Evolutionary conservation across 495 filamentous ascomycete species (phyloP), one percentile per base, ranked within the genome.

Genomic region (Neurospora tetrasperma): DNA sequence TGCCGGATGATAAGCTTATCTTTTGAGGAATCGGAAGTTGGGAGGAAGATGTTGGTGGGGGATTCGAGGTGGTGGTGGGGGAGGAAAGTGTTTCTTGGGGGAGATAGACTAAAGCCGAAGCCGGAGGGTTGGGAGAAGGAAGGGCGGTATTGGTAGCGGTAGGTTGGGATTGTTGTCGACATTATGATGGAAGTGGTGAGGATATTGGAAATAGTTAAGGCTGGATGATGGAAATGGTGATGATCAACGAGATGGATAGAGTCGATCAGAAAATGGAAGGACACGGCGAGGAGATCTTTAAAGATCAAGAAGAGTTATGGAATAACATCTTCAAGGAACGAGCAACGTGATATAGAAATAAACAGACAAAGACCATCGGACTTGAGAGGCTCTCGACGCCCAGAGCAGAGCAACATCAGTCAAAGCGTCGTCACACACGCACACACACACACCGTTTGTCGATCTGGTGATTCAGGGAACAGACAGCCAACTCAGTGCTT

Each of bases 1-100:
- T 75, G 77, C 1, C 79, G 79, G 46, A 73, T 75, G 18, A 80
- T 71, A 62, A 83, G 77, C 6, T 70, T 66, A 1, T 62, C 54
- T 62, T 72, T 48, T 4, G 27, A 27, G n/a, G 72, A 39, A 7
- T 38, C 5, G 4, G 35, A 38, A 38, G 35, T 4, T 38, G 59
- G 27, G 39, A 75, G 69, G 12, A 41, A 39, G 70, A 74, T 73
- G 69, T 74, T 35, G 18, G 69, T 70, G 1, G 76, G 71, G 5
- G 75, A 78, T 41, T 76, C 75, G 54, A 78, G 75, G 38, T 70
- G 69, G 23, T 48, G 16, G 27, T 31, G 71, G 69, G 75, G 48
- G 42, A 73, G 40, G 44, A 38, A 38, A 38, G 41, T 42, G 20
- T 40, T 35, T 23, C 20, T 0, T 6, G 54, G 54, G 8, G 54